Base-by-base conservation (phyloP, 805 yeast genomes). In the Candida easanensis region DNA sequence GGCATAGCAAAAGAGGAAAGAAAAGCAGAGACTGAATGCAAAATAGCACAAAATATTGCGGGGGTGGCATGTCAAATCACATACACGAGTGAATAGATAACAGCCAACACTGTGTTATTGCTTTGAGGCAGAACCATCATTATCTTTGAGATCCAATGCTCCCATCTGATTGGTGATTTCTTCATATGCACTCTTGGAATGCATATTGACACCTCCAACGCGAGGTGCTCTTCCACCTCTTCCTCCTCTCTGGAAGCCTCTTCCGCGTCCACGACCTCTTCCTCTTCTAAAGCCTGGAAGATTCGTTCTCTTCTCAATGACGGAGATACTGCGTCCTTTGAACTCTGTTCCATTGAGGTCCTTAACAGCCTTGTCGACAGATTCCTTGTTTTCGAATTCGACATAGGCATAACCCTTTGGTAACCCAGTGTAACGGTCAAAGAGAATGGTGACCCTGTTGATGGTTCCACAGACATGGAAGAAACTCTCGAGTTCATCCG, bases 391-490 rank as follows among this genome's bases (percentile, higher is more conserved):
- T 13, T 70, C 73, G 54, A 79, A 82, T 51, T 84, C 81, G 25
- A 82, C 67, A 51, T 79, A 82, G 1, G 86, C 88, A 55, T 76
- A 79, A 2, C 86, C 87, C 49, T 71, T 74, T 8, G 79, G 74
- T 16, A 58, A 57, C 0, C 78, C 77, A 1, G 75, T 66, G 50
- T 53, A 63, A 35, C 65, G 65, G 49, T 73, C 74, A 43, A 67
- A 65, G 44, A 79, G 63, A 18, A 79, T 69, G 1, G 84, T 79
- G 10, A 79, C 71, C 49, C 82, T 60, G 47, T 71, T 72, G 38
- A 79, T 70, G 1, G 56, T 57, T 2, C 83, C 84, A 31, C 63
- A 66, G 2, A 45, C 49, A 28, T 61, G 61, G 59, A 78, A 79
- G 39, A 69, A 67, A 19, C 61, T 60, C 46, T 79, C 82, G 44